phyloP scores from a whole-genome alignment of 129 eudicot genomes.

The Ambrosia trifida region DNA sequence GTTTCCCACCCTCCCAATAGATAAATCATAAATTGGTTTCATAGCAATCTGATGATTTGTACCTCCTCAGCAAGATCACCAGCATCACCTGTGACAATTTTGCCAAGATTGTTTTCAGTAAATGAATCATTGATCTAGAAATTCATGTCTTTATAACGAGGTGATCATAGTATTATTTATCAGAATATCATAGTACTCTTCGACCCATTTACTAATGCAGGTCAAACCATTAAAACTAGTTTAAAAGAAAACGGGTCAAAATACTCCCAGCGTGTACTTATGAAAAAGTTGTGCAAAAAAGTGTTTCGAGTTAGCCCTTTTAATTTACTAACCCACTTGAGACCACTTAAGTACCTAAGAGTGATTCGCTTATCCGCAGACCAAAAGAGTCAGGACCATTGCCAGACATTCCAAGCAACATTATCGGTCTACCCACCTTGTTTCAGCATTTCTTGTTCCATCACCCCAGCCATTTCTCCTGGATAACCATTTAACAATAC shows the following conservation, averaged over 20 bases:
- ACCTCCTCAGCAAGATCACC: conserved; percentile 99
- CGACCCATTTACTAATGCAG: background rate
- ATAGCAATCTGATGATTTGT: conserved; percentile 6
- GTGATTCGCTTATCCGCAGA: conserved; percentile 72
- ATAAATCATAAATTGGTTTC: background rate
- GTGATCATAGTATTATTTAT: conserved; percentile 43
- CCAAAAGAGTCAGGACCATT: conserved; percentile 87
- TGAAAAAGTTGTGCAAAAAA: background rate
- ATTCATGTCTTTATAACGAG: conserved; percentile 93
- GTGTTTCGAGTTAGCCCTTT: background rate
- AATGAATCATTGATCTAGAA: conserved; percentile 90
- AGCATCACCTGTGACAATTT: conserved; percentile 86
- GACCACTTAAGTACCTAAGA: conserved; percentile 55
- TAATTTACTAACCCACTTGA: background rate
- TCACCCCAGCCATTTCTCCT: no score
- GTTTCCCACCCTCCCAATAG: no score
- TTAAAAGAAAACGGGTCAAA: background rate
- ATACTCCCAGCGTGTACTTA: background rate
- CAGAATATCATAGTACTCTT: background rate
- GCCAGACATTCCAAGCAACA: no score
- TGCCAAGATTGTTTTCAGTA: conserved; percentile 93
- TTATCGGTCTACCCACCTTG: no score
- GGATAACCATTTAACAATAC: no score
- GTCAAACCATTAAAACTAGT: background rate
- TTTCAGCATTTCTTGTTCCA: no score